These are phyloP conservation scores for Malassezia psittaci DNA, from an alignment of 1,284 basidiomycete genomes.

Conservation along the genomic window DNA sequence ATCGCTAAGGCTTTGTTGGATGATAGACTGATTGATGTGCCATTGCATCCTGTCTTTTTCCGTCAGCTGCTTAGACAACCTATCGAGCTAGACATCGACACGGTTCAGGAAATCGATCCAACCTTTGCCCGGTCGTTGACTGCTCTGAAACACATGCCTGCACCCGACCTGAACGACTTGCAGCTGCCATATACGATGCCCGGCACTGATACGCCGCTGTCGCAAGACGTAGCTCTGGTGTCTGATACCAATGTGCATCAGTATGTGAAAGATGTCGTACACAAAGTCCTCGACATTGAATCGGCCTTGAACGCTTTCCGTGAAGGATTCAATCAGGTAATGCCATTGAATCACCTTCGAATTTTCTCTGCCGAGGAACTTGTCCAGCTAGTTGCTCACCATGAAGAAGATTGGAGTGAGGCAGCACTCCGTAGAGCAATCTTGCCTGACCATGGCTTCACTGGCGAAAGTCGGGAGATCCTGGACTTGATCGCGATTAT, in stretches of 20 bases:
- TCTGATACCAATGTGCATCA: slow-evolving; percentile 75
- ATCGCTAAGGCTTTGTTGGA: slow-evolving; percentile 96
- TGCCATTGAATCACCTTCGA: slow-evolving; percentile 77
- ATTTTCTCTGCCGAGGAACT: slow-evolving; percentile 90
- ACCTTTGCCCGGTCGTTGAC: slow-evolving; percentile 73
- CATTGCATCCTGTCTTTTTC: slow-evolving; percentile 83
- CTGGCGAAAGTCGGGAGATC: slow-evolving; percentile 80
- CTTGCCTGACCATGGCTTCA: slow-evolving; percentile 97
- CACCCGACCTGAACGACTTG: slow-evolving; percentile 64
- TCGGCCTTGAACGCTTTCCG: slow-evolving; percentile 44
- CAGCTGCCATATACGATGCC: slow-evolving; percentile 91
- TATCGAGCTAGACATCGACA: slow-evolving; percentile 70
- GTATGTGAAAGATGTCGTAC: slow-evolving; percentile 60
- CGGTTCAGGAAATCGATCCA: slow-evolving; percentile 63
- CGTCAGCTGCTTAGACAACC: slow-evolving; percentile 75
- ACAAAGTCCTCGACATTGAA: slow-evolving; percentile 27
- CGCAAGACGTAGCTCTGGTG: slow-evolving; percentile 79
- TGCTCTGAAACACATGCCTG: slow-evolving; percentile 60
- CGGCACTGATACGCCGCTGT: slow-evolving; percentile 55
- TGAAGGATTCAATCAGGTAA: slow-evolving; percentile 59
- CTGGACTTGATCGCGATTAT: slow-evolving; percentile 77
- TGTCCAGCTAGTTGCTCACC: slow-evolving; percentile 83
- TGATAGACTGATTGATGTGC: slow-evolving; percentile 90
- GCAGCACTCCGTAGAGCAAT: slow-evolving; percentile 74
- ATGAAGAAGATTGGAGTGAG: slow-evolving; percentile 58